These are phyloP conservation scores for Phytophthora hybrid DNA, from an alignment of 352 stramenopile species.

Conservation along the genomic window DNA sequence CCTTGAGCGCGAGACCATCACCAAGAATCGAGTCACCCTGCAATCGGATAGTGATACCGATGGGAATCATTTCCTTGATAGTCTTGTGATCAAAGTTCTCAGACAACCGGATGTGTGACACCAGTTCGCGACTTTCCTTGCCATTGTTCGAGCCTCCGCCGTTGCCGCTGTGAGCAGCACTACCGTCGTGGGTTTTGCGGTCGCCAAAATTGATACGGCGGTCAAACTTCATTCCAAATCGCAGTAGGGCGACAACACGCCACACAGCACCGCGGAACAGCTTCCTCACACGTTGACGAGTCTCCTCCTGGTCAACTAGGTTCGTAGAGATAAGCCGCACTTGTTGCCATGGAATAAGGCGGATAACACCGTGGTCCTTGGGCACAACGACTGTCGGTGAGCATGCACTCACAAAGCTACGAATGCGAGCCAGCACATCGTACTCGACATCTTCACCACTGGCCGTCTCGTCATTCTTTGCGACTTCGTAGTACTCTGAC, in stretches of 20 bases:
- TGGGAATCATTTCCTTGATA: conserved; percentile 92
- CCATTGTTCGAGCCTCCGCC: conserved; percentile 20
- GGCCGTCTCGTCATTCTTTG: conserved; percentile 79
- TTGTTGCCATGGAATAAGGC: conserved; percentile 73
- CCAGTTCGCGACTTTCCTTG: conserved; percentile 53
- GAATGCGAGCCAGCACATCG: conserved; percentile 83
- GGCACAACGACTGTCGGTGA: conserved; percentile 80
- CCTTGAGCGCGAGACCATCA: conserved; percentile 77
- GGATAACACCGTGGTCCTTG: conserved; percentile 81
- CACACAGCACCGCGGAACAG: conserved; percentile 87
- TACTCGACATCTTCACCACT: conserved; percentile 83
- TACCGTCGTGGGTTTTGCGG: conserved; percentile 52
- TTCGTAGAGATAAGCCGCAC: conserved; percentile 90
- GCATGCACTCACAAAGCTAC: conserved; percentile 78
- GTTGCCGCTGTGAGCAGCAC: conserved; percentile 17
- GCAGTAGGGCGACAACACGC: conserved; percentile 87
- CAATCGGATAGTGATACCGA: conserved; percentile 82
- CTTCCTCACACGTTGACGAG: conserved; percentile 79
- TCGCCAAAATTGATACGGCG: conserved; percentile 82
- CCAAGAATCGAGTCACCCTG: conserved; percentile 84
- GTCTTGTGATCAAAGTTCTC: conserved; percentile 92
- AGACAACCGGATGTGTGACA: conserved; percentile 84
- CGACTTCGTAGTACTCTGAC: conserved; percentile 88
- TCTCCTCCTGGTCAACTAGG: conserved; percentile 87
- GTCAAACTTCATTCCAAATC: conserved; percentile 91